Conservation (phyloP, 208 protist species). For the Acanthamoeba healyi region DNA sequence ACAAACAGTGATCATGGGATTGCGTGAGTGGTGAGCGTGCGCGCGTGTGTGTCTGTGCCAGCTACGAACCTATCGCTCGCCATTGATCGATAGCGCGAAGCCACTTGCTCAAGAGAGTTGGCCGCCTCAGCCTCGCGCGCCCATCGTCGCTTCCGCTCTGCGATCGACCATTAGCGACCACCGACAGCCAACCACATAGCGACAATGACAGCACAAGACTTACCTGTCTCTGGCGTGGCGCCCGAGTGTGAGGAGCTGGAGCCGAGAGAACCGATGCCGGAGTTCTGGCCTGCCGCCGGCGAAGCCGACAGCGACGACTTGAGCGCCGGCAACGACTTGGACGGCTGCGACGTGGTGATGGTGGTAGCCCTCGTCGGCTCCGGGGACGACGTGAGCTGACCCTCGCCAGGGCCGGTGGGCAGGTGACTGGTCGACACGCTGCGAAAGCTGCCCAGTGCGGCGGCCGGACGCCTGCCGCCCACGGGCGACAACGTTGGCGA, state of each 20-base stretch:
- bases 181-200: too few species aligned
- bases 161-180: too few species aligned
- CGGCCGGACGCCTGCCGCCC: background rate
- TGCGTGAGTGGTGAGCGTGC: too few species aligned
- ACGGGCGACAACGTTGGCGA: background rate
- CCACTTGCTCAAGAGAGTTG: constrained; percentile 13
- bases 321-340: background rate
- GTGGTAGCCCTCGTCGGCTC: background rate
- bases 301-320: background rate
- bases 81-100: background rate
- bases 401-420: background rate
- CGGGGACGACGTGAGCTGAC: background rate
- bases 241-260: background rate
- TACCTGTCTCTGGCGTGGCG: background rate
- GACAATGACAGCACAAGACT: too few species aligned
- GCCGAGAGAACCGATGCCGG: background rate
- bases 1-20: too few species aligned
- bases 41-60: too few species aligned
- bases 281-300: background rate
- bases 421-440: background rate
- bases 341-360: background rate
- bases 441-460: background rate
- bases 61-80: background rate
- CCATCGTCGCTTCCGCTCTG: background rate
- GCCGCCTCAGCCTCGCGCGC: background rate